Evolutionary conservation across 345 rosid genomes (phyloP), one percentile per base, ranked within the genome.

Genomic region (Salix dunnii): DNA sequence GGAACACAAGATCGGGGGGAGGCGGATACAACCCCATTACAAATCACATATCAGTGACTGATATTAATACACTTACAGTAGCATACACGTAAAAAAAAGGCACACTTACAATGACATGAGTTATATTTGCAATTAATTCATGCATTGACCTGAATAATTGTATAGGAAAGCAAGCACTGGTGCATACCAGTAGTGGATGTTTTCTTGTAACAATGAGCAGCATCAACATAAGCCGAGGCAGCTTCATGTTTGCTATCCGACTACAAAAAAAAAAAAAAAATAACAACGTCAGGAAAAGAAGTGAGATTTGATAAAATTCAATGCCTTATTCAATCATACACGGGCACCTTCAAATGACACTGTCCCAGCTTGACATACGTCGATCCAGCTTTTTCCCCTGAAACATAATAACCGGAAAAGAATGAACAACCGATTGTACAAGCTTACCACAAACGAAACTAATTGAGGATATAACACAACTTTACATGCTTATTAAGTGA

Each of bases 201-300:
- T 80, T 91, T 93, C 91, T 91, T 91, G 82, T 91, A 93, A 87
- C 93, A 91, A 74, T 91, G 92, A 78, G 92, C 94, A 83, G 97
- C 98, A 78, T 91, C 94, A 42, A 88, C 97, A 81, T 87, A 90
- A 67, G 97, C 94, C 31, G 88, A 89, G 42, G 97, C 97, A 75
- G 91, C 91, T 86, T 93, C 98, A 74, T 93, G 97, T 74, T 90
- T 90, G 92, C 97, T 90, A 58, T 91, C 94, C 75, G 88, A 78
- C 98, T 91, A 84, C 68, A 85, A 12, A 81, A 66, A 72, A 9
- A 80, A 21, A 43, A 2, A 61, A 78, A 20, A 12, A 68, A 38
- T 46, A 82, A 18, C n/a, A 51, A 3, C 10, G 30, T 20, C 42
- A 16, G 13, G 21, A 16, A 33, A 63, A 55, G 38, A 61, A 62